Base-by-base conservation (phyloP, 805 yeast species). In the Wickerhamomyces bovis region DNA sequence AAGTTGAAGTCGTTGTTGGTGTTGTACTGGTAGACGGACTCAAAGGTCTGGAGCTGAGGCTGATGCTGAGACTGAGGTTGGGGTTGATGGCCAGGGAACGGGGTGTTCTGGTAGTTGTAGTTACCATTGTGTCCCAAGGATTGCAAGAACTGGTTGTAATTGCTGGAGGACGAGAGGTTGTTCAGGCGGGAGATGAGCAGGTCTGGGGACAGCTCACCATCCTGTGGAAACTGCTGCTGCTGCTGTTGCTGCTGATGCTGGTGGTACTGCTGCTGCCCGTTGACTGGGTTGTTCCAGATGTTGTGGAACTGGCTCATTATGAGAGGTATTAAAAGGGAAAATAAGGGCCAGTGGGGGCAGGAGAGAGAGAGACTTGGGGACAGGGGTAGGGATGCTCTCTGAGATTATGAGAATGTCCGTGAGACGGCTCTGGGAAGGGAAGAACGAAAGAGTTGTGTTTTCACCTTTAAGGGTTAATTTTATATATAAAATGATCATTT, bases 1-100 rank as follows among this genome's bases (percentile, higher is more conserved):
- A 81, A 43, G 36, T 48, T 53, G 50, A 54, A 61, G 41, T 45
- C 53, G 11, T 40, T 43, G 19, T 48, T 40, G 25, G 22, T 12
- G 21, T 36, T 19, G 39, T 36, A 36, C 13, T 36, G 39, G 19
- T 44, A 44, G 8, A 41, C n/a, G 18, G 48, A 41, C 11, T 51
- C 52, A 31, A 40, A 47, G 9, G 42, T 36, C 12, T 44, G 30
- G 6, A 23, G 16, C 15, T 35, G 38, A 10, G 20, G 40, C 13
- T 30, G 39, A n/a, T 19, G 16, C 15, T 35, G 38, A 10, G 20
- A 38, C 13, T 30, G 39, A n/a, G 28, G 10, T 18, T 19, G 43
- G 20, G 38, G 21, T 31, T 18, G 43, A 42, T 40, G 6, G 21
- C 41, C 48, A 4, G 49, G 20, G 46, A 41, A 46, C 38, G 36